Evolutionary conservation across 2,329 filamentous ascomycete genomes (phyloP), one percentile per base, ranked within the genome.

Genomic region (Botrytis tulipae): DNA sequence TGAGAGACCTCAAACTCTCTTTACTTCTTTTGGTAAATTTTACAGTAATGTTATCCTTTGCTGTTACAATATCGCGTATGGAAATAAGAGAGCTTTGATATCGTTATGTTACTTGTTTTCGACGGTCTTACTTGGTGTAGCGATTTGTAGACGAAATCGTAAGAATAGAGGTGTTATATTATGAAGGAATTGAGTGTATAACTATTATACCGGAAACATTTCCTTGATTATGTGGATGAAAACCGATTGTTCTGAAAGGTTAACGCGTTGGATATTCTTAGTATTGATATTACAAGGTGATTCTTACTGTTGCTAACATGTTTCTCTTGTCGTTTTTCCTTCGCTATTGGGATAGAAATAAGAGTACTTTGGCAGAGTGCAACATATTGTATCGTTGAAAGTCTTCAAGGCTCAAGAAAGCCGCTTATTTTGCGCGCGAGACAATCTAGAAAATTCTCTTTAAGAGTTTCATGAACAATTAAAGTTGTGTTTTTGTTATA

Each of bases 261-360:
- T 0, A 12, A 51, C 0, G 25, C 22, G 10, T 51, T n/a, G 0
- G 1, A n/a, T 6, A 3, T n/a, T 51, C 4, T 7, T n/a, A 22
- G 1, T n/a, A 14, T 51, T 51, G 10, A 51, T n/a, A 51, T 16
- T 12, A n/a, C 12, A 51, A 51, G 48, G 25, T 51, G 20, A 51
- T 51, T 51, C 5, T 6, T n/a, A n/a, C 25, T 51, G 0, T 51
- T 51, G 10, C 25, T 51, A 51, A 1, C 4, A 51, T n/a, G 4
- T 3, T 51, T 25, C 14, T 51, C 48, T 14, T 14, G 48, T 51
- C 10, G 5, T 7, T n/a, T 14, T 51, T 5, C 3, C 48, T 12
- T 14, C 9, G 4, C 12, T 16, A 51, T 4, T n/a, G 48, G 25
- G 4, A 7, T 16, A 14, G 48, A 51, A 51, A 7, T n/a, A 10